Base-by-base conservation (phyloP, 345 rosid genomes). In the Eucalyptus microcorys region DNA sequence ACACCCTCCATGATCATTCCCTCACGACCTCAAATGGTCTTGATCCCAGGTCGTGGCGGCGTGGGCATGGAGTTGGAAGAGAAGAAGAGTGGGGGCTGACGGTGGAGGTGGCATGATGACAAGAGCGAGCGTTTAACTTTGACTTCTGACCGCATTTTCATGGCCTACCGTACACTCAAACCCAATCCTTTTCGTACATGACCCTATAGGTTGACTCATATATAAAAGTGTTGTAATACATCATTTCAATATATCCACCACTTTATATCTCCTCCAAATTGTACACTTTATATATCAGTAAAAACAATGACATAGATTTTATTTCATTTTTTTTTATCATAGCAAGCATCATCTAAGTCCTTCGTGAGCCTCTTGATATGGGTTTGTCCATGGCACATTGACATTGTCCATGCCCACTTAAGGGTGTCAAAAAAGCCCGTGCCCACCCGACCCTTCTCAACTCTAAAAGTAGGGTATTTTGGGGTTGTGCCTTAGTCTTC, bases 391-490 rank as follows among this genome's bases (percentile, higher is more conserved):
- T n/a, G n/a, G n/a, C n/a, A n/a, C n/a, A n/a, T n/a, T n/a, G n/a
- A n/a, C n/a, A n/a, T n/a, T n/a, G n/a, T n/a, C n/a, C 45, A 19
- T 37, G 83, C 2, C 83, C 81, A 37, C 81, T 37, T 19, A 52
- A 52, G 57, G 57, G 57, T 52, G 57, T 52, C 4, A 52, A 52
- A 52, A 52, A 52, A 19, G 4, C 24, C 1, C 0, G 0, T 0
- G 1, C 26, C 0, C 0, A 0, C 4, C 57, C 10, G 1, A 52
- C 57, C 10, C 1, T 52, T 52, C 57, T 52, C 26, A 0, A 52
- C 10, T 5, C 57, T 52, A 52, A 52, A 52, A 52, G 57, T 52
- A 52, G 57, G 57, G 57, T 52, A 52, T 52, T 52, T 8, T 21
- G 57, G 57, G 26, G 10, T 52, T 52, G 57, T 10, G 2, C 24